Conservation (phyloP, 163 green algal species). For the Scenedesmus sp. region DNA sequence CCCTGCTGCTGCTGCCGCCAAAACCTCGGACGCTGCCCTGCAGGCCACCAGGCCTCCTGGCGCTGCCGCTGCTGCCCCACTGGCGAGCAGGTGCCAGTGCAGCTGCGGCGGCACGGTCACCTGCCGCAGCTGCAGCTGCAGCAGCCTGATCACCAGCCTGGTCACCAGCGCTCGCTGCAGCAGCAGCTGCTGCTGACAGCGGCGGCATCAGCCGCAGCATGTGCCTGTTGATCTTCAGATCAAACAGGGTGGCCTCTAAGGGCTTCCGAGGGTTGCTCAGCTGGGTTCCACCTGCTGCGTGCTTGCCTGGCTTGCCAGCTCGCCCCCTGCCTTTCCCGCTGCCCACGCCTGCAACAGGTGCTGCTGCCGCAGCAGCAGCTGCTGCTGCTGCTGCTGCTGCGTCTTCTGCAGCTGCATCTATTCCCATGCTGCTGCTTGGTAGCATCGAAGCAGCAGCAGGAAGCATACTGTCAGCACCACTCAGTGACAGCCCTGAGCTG, state of each 20-base stretch:
- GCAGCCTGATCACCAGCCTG: neutral
- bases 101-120: slow-evolving; percentile 25
- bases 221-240: slow-evolving; percentile 24
- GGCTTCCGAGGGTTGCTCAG: slow-evolving; percentile 28
- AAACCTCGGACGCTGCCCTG: neutral
- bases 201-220: slow-evolving; percentile 47
- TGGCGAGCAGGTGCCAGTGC: neutral
- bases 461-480: neutral
- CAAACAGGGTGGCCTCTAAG: neutral
- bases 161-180: neutral
- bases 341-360: neutral
- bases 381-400: slow-evolving; percentile 11
- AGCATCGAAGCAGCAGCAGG: neutral
- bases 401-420: neutral
- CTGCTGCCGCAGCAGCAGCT: slow-evolving; percentile 3
- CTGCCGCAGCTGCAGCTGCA: slow-evolving; percentile 24
- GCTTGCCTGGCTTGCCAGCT: neutral
- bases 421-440: neutral
- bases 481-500: neutral
- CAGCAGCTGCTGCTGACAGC: neutral
- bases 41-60: neutral
- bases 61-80: slow-evolving; percentile 15
- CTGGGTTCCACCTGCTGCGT: neutral
- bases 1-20: slow-evolving; percentile 18
- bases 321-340: neutral